Percentiles rank a stretch among this genome's conserved stretches.
Conservation (phyloP, 148 eudicot genomes). For the Rhododendron molle region DNA sequence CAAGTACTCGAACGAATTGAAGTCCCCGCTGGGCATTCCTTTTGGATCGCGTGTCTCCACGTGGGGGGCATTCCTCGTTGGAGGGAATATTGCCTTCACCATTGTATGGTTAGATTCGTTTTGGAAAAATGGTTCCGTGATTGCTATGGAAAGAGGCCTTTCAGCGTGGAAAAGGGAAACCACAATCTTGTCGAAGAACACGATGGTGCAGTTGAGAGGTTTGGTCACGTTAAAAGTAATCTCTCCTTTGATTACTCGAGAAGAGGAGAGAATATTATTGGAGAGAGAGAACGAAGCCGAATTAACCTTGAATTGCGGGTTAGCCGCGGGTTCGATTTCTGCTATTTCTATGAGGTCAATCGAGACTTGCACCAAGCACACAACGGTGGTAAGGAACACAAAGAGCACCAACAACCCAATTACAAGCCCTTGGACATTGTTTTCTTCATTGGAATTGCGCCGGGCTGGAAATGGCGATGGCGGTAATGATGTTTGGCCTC, state of each 20-base stretch:
- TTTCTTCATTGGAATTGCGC: no score
- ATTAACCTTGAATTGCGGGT: no score
- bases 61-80: neutral
- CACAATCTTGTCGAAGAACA: neutral
- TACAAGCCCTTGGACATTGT: no score
- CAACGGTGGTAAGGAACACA: no score
- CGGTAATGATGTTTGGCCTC: no score
- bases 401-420: no score
- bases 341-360: no score
- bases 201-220: rapidly evolving
- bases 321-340: no score
- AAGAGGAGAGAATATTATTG: neutral
- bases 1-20: neutral
- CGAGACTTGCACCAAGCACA: no score
- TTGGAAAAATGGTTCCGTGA: neutral
- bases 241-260: neutral
- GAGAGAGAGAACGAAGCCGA: no score
- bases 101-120: neutral
- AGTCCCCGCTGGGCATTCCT: neutral
- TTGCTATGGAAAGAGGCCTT: neutral
- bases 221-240: no score
- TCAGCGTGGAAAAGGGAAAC: neutral
- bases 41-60: neutral
- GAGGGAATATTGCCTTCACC: neutral
- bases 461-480: no score